A percentile compares a stretch with the other conserved stretches of the same genome.
Evolutionary conservation across 2,329 filamentous ascomycete species (phyloP).

Genomic region (Trichophyton rubrum): DNA sequence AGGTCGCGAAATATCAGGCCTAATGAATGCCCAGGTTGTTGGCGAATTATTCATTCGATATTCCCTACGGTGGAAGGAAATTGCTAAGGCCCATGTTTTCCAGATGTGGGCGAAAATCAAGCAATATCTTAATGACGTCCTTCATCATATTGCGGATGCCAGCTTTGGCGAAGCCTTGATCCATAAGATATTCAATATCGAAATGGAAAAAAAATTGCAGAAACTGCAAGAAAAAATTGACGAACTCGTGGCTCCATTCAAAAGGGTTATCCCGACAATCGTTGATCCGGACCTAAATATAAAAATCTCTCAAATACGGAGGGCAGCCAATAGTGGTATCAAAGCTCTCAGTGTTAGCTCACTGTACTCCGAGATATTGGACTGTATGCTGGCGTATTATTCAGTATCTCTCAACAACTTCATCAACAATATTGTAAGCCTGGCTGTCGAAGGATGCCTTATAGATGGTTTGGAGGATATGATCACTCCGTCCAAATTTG

Average conservation of each 20-base stretch:
- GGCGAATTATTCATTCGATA: conserved; percentile 32
- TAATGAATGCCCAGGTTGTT: conserved; percentile 30
- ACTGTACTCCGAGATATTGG: conserved; percentile 14
- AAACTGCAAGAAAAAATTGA: conserved; percentile 15
- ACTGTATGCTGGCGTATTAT: conserved; percentile 18
- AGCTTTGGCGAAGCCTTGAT: conserved; percentile 14
- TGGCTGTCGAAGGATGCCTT: conserved; percentile 29
- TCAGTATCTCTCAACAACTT: conserved; percentile 22
- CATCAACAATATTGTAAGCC: conserved; percentile 26
- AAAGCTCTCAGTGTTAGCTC: conserved; percentile 7
- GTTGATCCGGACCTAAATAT: conserved; percentile 11
- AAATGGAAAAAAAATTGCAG: conserved; percentile 12
- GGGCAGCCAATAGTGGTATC: background rate
- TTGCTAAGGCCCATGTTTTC: conserved; percentile 18
- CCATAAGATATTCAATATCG: conserved; percentile 14
- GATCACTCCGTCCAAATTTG: conserved; percentile 22
- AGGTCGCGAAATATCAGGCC: conserved; percentile 26
- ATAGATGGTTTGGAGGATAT: conserved; percentile 24
- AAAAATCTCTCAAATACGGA: conserved; percentile 9
- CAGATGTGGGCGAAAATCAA: conserved; percentile 15
- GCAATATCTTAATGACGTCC: conserved; percentile 13
- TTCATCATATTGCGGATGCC: conserved; percentile 14
- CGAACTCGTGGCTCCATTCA: conserved; percentile 16
- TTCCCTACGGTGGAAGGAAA: conserved; percentile 23
- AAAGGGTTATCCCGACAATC: conserved; percentile 13